Evolutionary conservation across 75 land plant species (phyloP).

Genomic region (Pinus taeda): DNA sequence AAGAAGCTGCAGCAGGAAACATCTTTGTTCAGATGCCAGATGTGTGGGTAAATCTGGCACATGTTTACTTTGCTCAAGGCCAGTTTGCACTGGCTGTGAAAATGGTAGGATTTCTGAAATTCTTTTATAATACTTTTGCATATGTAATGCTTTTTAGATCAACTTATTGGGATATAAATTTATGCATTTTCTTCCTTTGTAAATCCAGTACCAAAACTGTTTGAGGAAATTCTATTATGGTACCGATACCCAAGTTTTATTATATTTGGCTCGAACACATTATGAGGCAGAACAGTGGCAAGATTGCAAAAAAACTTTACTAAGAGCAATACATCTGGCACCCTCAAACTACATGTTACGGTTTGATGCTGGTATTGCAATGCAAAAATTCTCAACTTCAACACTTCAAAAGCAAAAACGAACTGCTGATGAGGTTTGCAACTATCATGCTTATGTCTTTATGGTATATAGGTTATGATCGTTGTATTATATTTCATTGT

Average conservation of each 20-base stretch:
- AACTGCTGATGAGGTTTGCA: constrained; percentile 86
- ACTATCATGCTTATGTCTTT: too few relatives aligned
- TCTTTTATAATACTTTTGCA: not conserved
- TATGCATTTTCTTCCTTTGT: not conserved
- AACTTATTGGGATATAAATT: not conserved
- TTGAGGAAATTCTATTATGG: constrained; percentile 82
- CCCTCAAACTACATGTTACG: constrained; percentile 91
- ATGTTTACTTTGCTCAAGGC: constrained; percentile 94
- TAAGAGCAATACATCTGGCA: constrained; percentile 90
- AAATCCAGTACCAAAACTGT: constrained; percentile 94
- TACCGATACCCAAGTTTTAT: constrained; percentile 78
- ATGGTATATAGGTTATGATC: too few relatives aligned
- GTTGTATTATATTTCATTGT: not conserved
- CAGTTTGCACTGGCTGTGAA: constrained; percentile 91
- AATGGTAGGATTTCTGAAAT: constrained; percentile 42
- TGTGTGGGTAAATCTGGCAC: constrained; percentile 97
- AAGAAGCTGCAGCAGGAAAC: constrained; percentile 97
- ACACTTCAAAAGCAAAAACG: constrained; percentile 86
- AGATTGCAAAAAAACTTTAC: constrained; percentile 84
- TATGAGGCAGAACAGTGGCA: constrained; percentile 99
- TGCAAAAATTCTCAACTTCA: constrained; percentile 94
- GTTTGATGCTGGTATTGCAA: constrained; percentile 88
- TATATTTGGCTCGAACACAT: constrained; percentile 90
- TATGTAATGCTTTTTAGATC: not conserved
- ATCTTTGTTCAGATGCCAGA: constrained; percentile 93